Conservation (phyloP, 2,329 filamentous ascomycete genomes). For the Periconia sp. region DNA sequence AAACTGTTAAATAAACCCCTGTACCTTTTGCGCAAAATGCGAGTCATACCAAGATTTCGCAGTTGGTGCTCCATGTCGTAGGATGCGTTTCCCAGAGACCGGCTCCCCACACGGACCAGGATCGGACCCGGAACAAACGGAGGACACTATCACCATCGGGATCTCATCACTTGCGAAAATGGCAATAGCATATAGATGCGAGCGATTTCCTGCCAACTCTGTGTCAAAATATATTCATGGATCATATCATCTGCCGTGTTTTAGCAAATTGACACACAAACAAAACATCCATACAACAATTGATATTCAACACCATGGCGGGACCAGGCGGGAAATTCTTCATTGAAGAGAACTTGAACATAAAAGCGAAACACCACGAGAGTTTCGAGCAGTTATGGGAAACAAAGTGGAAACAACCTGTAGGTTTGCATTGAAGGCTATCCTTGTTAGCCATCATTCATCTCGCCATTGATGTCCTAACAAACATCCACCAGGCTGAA, state of each 20-base stretch:
- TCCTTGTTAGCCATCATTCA: neutral
- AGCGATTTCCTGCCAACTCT: neutral
- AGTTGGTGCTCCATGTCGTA: neutral
- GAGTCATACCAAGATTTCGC: too few relatives aligned
- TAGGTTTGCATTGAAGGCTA: constrained; percentile 29
- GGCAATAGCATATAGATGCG: neutral
- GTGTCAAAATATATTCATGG: neutral
- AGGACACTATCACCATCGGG: neutral
- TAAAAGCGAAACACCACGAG: constrained; percentile 49
- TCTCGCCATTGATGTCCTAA: neutral
- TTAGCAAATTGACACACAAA: neutral
- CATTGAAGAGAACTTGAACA: constrained; percentile 50
- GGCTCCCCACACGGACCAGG: neutral
- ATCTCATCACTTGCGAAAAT: neutral
- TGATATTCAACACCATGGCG: constrained; percentile 36
- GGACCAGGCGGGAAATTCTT: constrained; percentile 47
- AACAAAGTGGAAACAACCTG: constrained; percentile 72
- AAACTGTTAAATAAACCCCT: too few relatives aligned
- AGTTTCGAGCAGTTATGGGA: constrained; percentile 62
- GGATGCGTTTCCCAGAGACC: neutral
- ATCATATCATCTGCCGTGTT: neutral
- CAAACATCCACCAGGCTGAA: constrained; percentile 25
- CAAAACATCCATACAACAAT: neutral
- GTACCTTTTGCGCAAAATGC: too few relatives aligned
- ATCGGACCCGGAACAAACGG: neutral